Conservation (phyloP, 2,329 filamentous ascomycete species). For the Diplodia corticola region DNA sequence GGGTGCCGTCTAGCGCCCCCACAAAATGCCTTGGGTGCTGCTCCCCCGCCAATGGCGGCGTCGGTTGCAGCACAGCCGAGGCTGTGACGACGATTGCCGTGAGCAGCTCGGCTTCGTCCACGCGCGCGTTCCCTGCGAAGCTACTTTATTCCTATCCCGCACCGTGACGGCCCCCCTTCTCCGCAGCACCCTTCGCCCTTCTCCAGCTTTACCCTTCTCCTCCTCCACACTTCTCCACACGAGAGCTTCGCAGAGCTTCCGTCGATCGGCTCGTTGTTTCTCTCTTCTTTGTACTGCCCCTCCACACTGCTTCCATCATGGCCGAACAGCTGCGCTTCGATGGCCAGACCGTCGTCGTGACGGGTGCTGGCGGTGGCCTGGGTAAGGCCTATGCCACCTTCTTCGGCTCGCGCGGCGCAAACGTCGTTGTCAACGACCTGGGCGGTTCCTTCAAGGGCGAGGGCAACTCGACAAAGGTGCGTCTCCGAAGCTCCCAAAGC, state of each 20-base stretch:
- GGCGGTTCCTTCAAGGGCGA: conserved; percentile 93
- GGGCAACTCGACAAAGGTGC: conserved; percentile 80
- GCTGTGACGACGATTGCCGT: conserved; percentile 22
- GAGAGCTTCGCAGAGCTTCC: conserved; percentile 1
- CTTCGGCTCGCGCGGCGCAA: conserved; percentile 88
- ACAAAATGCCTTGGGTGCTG: background rate
- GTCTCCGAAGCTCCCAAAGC: conserved; percentile 26
- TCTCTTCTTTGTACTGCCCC: background rate
- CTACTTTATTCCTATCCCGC: conserved; percentile 7
- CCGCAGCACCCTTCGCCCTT: background rate
- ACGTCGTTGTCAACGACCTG: conserved; percentile 94
- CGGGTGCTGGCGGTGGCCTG: conserved; percentile 79
- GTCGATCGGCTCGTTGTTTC: conserved; percentile 5
- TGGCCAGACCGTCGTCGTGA: conserved; percentile 85
- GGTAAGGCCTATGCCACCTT: conserved; percentile 83
- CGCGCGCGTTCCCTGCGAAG: conserved; percentile 4
- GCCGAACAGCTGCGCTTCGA: conserved; percentile 69
- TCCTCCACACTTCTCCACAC: conserved; percentile 3
- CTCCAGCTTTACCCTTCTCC: conserved; percentile 2
- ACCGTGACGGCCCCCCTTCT: background rate
- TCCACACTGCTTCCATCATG: background rate
- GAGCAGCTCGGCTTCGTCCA: conserved; percentile 18
- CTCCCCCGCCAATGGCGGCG: conserved; percentile 14
- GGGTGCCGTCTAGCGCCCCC: background rate
- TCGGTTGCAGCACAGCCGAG: conserved; percentile 7